Conservation (phyloP, 805 yeast species). For the Monosporozyma unispora region DNA sequence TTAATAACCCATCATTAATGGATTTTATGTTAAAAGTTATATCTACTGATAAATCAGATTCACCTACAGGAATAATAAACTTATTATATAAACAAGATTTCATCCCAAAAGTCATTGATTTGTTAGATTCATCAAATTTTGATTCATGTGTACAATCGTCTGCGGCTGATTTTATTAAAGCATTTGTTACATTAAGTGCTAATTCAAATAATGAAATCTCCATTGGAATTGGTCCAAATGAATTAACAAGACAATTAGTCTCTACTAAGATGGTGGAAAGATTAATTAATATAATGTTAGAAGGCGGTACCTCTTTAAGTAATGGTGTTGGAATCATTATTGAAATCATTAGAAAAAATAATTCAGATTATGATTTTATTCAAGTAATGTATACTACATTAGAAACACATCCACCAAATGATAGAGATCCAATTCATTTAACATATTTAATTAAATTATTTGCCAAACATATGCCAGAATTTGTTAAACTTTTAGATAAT, state of each 20-base stretch:
- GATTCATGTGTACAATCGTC: slow-evolving; percentile 76
- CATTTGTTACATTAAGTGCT: slow-evolving; percentile 86
- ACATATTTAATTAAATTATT: slow-evolving; percentile 77
- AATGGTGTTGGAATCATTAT: slow-evolving; percentile 92
- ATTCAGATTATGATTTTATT: slow-evolving; percentile 85
- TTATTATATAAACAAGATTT: slow-evolving; percentile 62
- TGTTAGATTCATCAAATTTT: slow-evolving; percentile 47
- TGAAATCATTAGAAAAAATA: slow-evolving; percentile 88
- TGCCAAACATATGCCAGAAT: slow-evolving; percentile 60
- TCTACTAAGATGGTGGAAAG: slow-evolving; percentile 57
- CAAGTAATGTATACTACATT: slow-evolving; percentile 74
- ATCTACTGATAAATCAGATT: slow-evolving; percentile 85
- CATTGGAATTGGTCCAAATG: slow-evolving; percentile 93
- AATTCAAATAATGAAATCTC: slow-evolving; percentile 81
- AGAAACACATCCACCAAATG: slow-evolving; percentile 85
- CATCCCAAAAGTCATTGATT: slow-evolving; percentile 62
- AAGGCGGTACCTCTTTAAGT: slow-evolving; percentile 77
- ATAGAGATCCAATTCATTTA: slow-evolving; percentile 83
- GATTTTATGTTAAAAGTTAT: slow-evolving; percentile 83
- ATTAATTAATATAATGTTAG: slow-evolving; percentile 67
- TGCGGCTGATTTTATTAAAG: slow-evolving; percentile 89
- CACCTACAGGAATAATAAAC: slow-evolving; percentile 79
- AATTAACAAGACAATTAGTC: slow-evolving; percentile 81
- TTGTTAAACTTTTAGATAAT: slow-evolving; percentile 49
- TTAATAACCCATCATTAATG: slow-evolving; percentile 90